Conservation (phyloP, 2,329 filamentous ascomycete genomes). For the Fusarium brevicatenulatum region DNA sequence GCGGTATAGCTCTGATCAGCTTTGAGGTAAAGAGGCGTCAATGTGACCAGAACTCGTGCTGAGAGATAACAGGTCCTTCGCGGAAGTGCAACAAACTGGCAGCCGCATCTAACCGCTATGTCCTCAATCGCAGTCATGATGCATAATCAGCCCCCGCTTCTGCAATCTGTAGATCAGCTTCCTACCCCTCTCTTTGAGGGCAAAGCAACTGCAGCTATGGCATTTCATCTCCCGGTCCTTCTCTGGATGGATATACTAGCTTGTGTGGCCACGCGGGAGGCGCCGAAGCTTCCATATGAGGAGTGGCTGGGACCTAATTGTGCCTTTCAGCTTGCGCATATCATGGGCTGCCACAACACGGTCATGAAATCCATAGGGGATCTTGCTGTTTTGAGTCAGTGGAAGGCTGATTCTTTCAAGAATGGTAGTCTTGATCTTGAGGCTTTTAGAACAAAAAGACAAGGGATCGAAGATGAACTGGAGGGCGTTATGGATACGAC, state of each 20-base stretch:
- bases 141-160: not conserved
- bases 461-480: not conserved
- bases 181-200: not conserved
- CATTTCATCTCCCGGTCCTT: not conserved
- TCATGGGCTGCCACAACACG: not conserved
- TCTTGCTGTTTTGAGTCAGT: not conserved
- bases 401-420: fast-evolving
- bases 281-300: not conserved
- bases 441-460: fast-evolving
- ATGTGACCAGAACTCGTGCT: too few species aligned
- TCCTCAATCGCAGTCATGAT: not conserved
- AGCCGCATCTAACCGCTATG: not conserved
- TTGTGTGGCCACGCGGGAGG: not conserved
- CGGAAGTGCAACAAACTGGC: not conserved
- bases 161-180: fast-evolving
- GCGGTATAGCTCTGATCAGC: not conserved
- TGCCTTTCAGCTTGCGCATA: not conserved
- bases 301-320: not conserved
- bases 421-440: not conserved
- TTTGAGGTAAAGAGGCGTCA: not conserved
- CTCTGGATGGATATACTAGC: not conserved
- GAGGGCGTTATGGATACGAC: not conserved
- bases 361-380: not conserved
- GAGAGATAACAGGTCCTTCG: not conserved
- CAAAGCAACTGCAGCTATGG: not conserved